Evolutionary conservation across 2,329 filamentous ascomycete genomes (phyloP).

Genomic region (Zasmidium citrigriseum): DNA sequence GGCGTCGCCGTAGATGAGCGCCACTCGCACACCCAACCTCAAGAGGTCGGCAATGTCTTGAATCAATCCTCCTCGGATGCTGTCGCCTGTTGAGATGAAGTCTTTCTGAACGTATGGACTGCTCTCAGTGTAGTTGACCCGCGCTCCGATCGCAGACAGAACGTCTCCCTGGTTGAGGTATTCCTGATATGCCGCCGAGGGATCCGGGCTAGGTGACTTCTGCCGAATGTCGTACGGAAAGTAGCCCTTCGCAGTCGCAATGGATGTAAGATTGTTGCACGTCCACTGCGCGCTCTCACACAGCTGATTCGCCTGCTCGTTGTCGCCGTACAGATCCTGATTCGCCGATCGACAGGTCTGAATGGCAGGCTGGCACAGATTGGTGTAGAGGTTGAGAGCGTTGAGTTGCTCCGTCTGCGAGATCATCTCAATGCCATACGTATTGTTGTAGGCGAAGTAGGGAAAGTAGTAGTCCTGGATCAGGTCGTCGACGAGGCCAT

Average conservation of each 20-base stretch:
- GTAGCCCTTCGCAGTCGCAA: constrained; percentile 21
- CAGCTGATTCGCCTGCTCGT: constrained; percentile 18
- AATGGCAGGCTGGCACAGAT: constrained; percentile 31
- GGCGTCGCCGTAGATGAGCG: constrained; percentile 66
- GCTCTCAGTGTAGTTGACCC: constrained; percentile 52
- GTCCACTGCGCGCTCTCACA: constrained; percentile 25
- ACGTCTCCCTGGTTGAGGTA: constrained; percentile 53
- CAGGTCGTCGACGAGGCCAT: constrained; percentile 68
- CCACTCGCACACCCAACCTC: constrained; percentile 55
- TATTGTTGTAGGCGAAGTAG: constrained; percentile 62
- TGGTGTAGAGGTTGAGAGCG: constrained; percentile 48
- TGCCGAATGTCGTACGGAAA: constrained; percentile 54
- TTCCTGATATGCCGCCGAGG: constrained; percentile 48
- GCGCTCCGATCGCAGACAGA: constrained; percentile 52
- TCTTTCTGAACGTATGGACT: constrained; percentile 41
- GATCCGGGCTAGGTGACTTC: constrained; percentile 58
- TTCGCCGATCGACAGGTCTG: constrained; percentile 35
- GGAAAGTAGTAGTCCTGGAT: constrained; percentile 62
- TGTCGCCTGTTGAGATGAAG: constrained; percentile 49
- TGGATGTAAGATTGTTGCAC: constrained; percentile 23
- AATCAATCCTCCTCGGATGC: constrained; percentile 42
- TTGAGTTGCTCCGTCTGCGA: constrained; percentile 53
- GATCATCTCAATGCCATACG: constrained; percentile 64
- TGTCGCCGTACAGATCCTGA: constrained; percentile 25
- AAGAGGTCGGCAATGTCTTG: constrained; percentile 46